These are phyloP conservation scores for Acidiella bohemica DNA, from an alignment of 495 filamentous ascomycete species.

Conservation along the genomic window DNA sequence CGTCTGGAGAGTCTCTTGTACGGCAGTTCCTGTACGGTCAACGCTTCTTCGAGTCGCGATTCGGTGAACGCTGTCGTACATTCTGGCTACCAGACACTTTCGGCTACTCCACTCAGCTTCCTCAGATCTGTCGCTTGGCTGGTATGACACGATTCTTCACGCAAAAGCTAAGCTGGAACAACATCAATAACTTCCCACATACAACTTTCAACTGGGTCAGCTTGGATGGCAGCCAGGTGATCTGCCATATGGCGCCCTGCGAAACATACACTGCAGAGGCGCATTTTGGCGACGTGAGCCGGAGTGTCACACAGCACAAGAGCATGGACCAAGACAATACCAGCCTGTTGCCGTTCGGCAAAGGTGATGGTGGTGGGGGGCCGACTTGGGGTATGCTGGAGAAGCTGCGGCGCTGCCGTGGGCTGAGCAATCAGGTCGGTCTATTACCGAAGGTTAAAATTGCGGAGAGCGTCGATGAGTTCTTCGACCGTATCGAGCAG, in stretches of 20 bases:
- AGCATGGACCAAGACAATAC: conserved; percentile 82
- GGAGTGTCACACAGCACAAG: conserved; percentile 86
- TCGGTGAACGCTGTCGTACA: conserved; percentile 74
- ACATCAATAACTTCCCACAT: conserved; percentile 97
- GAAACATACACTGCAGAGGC: conserved; percentile 93
- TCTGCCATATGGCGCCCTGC: conserved; percentile 90
- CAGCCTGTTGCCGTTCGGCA: conserved; percentile 83
- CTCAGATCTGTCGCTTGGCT: conserved; percentile 78
- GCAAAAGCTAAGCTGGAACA: conserved; percentile 93
- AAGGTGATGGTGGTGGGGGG: conserved; percentile 90
- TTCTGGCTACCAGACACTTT: conserved; percentile 99
- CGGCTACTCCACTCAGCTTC: conserved; percentile 87
- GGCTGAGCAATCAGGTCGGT: conserved; percentile 77
- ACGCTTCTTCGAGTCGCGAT: conserved; percentile 84
- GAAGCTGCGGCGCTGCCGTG: conserved; percentile 87
- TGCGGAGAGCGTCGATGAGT: conserved; percentile 90
- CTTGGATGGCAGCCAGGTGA: conserved; percentile 85
- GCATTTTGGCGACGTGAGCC: conserved; percentile 87
- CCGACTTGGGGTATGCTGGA: conserved; percentile 90
- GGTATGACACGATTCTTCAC: conserved; percentile 96
- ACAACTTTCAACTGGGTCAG: conserved; percentile 98
- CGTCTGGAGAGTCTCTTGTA: conserved; percentile 83
- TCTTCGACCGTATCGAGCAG: conserved; percentile 67
- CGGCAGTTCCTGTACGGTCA: conserved; percentile 95
- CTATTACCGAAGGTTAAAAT: conserved; percentile 75